Conservation (phyloP, 768 basidiomycete species). For the Tubosaeta sp. region DNA sequence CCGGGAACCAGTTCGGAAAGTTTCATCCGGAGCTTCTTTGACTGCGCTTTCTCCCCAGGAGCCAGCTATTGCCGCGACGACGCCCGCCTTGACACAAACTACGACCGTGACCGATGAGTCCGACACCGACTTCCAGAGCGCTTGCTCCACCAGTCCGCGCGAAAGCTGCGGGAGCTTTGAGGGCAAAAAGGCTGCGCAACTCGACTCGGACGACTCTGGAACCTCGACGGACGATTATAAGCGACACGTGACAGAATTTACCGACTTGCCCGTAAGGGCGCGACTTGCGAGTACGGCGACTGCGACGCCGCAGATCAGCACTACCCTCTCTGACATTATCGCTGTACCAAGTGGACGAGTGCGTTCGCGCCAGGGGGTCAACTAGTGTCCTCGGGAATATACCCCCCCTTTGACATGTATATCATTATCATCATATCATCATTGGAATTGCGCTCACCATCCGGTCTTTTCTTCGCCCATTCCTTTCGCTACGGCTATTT, state of each 20-base stretch:
- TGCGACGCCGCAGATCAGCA: slow-evolving; percentile 41
- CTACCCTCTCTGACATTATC: slow-evolving; percentile 40
- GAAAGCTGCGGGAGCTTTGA: slow-evolving; percentile 55
- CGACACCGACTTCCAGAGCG: slow-evolving; percentile 85
- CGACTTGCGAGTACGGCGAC: slow-evolving; percentile 56
- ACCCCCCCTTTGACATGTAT: slow-evolving; percentile 19
- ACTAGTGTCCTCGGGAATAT: slow-evolving; percentile 24
- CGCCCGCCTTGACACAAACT: slow-evolving; percentile 32
- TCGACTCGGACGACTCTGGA: slow-evolving; percentile 29
- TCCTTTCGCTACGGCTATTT: slow-evolving; percentile 16
- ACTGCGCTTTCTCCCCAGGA: slow-evolving; percentile 23
- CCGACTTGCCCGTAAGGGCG: slow-evolving; percentile 40
- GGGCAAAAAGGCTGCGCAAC: slow-evolving; percentile 19
- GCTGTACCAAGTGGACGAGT: slow-evolving; percentile 21
- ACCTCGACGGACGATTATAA: slow-evolving; percentile 30
- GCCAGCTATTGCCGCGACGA: slow-evolving; percentile 29
- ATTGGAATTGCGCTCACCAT: slow-evolving; percentile 12
- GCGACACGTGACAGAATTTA: slow-evolving; percentile 29
- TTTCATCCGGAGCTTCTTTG: slow-evolving; percentile 30
- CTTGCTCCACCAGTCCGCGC: slow-evolving; percentile 73
- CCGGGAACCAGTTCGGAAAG: slow-evolving; percentile 29
- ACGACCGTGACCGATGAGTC: slow-evolving; percentile 62
- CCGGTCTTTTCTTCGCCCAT: slow-evolving; percentile 14
- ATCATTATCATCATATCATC: slow-evolving; percentile 18
- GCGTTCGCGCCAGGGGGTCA: slow-evolving; percentile 16